These are phyloP conservation scores for Infundibulicybe gibba DNA, from an alignment of 768 basidiomycete genomes.

Conservation along the genomic window DNA sequence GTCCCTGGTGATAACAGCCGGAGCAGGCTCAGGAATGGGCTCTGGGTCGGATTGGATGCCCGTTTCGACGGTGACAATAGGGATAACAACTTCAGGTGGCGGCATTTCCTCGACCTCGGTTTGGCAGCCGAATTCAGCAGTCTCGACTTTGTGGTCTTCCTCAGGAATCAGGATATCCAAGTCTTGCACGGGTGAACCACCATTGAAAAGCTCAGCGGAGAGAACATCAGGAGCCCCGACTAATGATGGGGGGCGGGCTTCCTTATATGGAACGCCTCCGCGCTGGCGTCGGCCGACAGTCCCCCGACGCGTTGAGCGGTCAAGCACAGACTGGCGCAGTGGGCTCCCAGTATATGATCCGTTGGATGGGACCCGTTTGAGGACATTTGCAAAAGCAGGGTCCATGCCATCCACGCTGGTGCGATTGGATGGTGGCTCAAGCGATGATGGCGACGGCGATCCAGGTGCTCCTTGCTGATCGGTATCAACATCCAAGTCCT, in stretches of 20 bases:
- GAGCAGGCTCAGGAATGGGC: slow-evolving; percentile 17
- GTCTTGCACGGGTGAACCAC: slow-evolving; percentile 38
- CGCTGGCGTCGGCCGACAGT: slow-evolving; percentile 50
- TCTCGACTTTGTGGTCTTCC: slow-evolving; percentile 44
- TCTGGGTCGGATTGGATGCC: slow-evolving; percentile 37
- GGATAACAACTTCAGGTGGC: slow-evolving; percentile 6
- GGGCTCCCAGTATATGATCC: slow-evolving; percentile 50
- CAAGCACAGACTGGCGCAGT: slow-evolving; percentile 54
- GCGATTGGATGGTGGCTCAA: slow-evolving; percentile 48
- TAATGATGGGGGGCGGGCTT: slow-evolving; percentile 66
- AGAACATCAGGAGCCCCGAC: slow-evolving; percentile 72
- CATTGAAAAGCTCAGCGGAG: slow-evolving; percentile 55
- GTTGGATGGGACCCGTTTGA: slow-evolving; percentile 53
- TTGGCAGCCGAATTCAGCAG: slow-evolving; percentile 63
- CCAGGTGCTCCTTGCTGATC: slow-evolving; percentile 16
- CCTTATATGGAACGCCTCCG: slow-evolving; percentile 68
- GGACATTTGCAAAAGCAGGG: slow-evolving; percentile 76
- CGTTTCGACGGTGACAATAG: slow-evolving; percentile 26
- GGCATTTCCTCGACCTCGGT: slow-evolving; percentile 43
- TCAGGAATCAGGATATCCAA: slow-evolving; percentile 33
- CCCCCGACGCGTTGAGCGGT: slow-evolving; percentile 46
- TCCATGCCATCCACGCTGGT: slow-evolving; percentile 86
- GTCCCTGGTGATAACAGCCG: slow-evolving; percentile 19
- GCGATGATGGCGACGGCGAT: slow-evolving; percentile 35
- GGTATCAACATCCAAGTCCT: slow-evolving; percentile 20